phyloP scores from a whole-genome alignment of 2,329 filamentous ascomycete genomes.

The Phoma sp. region DNA sequence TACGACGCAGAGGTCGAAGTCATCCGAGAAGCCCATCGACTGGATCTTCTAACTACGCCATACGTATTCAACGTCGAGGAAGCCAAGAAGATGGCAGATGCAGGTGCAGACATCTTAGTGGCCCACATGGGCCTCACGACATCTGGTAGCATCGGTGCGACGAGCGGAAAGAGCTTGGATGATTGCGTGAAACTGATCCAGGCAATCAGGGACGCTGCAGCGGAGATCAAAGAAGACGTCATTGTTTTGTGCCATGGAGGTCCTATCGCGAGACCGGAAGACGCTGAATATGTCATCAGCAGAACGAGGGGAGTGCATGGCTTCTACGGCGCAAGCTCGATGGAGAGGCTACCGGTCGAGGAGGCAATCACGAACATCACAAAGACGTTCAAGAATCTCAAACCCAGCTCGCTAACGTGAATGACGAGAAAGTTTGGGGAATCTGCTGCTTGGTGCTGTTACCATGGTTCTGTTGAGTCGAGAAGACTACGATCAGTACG shows the following conservation, averaged over 20 bases:
- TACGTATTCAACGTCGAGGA: conserved; percentile 72
- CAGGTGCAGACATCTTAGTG: conserved; percentile 71
- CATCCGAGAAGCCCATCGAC: conserved; percentile 63
- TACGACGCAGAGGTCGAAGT: conserved; percentile 72
- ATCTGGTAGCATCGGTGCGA: conserved; percentile 68
- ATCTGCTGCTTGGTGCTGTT: background rate
- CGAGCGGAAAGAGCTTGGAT: conserved; percentile 66
- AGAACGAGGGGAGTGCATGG: conserved; percentile 70
- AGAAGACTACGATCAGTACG: too few species aligned
- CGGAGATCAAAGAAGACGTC: conserved; percentile 62
- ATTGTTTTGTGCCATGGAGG: conserved; percentile 75
- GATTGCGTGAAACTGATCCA: conserved; percentile 69
- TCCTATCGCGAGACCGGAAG: conserved; percentile 68
- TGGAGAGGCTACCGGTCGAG: conserved; percentile 73
- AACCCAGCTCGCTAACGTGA: background rate
- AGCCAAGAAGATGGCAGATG: conserved; percentile 66
- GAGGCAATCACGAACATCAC: conserved; percentile 67
- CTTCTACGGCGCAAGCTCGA: conserved; percentile 73
- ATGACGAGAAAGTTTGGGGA: background rate
- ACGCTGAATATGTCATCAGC: conserved; percentile 68
- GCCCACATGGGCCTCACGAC: conserved; percentile 74
- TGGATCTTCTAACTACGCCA: conserved; percentile 71
- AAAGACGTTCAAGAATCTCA: conserved; percentile 58
- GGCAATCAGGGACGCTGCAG: conserved; percentile 67
- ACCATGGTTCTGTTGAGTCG: too few species aligned